Evolutionary conservation across 371 early-diverging fungal species (phyloP), one percentile per base, ranked within the genome.

Genomic region (Mortierella sp.): DNA sequence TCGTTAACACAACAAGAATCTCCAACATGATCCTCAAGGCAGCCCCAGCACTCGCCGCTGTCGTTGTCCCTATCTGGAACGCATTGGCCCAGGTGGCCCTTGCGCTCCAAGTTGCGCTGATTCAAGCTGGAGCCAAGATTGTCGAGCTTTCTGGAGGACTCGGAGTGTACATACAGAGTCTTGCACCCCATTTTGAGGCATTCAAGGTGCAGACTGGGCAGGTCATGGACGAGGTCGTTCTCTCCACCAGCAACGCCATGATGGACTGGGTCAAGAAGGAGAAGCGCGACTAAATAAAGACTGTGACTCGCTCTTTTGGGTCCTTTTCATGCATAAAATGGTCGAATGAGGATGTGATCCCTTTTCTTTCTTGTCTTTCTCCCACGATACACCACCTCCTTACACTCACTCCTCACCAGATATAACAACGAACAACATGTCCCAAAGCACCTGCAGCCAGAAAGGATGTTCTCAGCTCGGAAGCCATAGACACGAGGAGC

Each of bases 251-350:
- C 55, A 77, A 78, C 50, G 34, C 74, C 59, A 86, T 86, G 82
- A 74, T 86, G 72, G 82, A 82, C 77, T 86, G 86, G 86, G 82
- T 69, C 28, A 86, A 86, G 72, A 71, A 79, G 21, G 79, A 86
- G 55, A 86, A 81, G 31, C 81, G 86, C 50, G 82, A 85, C 31
- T 85, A 71, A 50, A 46, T 57, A 70, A 71, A 70, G 64, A 21
- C 13, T 70, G 46, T 70, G 70, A 43, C 46, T 70, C 37, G 51
- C 26, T 59, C 1, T 40, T 26, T 28, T 26, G 10, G 11, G 13
- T 26, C 13, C 28, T 26, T 13, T 13, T n/a, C 26, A 26, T 28
- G 6, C 34, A 57, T 28, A 28, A 59, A 59, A 59, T 14, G 59
- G 21, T 8, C 8, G 48, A 46, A 13, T 9, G 13, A 46, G 48